These are phyloP conservation scores for Dichomitus squalens DNA, from an alignment of 1,284 basidiomycete genomes.

Conservation along the genomic window DNA sequence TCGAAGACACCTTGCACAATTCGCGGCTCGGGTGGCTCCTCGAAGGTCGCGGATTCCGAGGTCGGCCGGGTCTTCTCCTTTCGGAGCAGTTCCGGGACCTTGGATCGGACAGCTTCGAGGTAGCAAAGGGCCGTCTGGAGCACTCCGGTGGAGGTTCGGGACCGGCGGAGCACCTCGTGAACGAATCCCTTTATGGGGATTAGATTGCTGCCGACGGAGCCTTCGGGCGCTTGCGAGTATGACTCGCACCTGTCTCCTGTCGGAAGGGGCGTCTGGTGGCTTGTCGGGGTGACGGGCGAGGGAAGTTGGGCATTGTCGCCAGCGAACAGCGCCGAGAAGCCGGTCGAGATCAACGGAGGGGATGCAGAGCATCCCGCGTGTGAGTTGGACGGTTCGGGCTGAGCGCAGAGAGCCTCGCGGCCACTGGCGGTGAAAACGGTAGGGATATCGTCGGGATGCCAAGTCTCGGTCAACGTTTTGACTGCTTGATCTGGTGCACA, in stretches of 20 bases:
- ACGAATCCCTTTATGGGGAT: slow-evolving; percentile 72
- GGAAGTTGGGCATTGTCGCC: slow-evolving; percentile 48
- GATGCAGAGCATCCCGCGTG: slow-evolving; percentile 13
- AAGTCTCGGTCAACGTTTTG: slow-evolving; percentile 72
- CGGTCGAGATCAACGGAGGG: slow-evolving; percentile 17
- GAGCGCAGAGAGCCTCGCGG: slow-evolving; percentile 18
- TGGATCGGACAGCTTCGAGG: slow-evolving; percentile 69
- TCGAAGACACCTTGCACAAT: slow-evolving; percentile 40
- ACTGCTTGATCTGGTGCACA: slow-evolving; percentile 68
- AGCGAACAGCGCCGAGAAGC: slow-evolving; percentile 25
- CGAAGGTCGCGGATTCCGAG: slow-evolving; percentile 33
- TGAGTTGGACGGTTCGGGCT: slow-evolving; percentile 22
- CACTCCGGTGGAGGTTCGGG: slow-evolving; percentile 72
- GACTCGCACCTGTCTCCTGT: slow-evolving; percentile 20
- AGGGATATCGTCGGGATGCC: slow-evolving; percentile 74
- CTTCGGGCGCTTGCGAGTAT: slow-evolving; percentile 22
- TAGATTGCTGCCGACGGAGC: slow-evolving; percentile 37
- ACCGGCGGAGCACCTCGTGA: slow-evolving; percentile 75
- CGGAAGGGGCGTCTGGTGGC: slow-evolving; percentile 37
- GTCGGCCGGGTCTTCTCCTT: slow-evolving; percentile 45
- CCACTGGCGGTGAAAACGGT: slow-evolving; percentile 44
- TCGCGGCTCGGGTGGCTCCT: slow-evolving; percentile 46
- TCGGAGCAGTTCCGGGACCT: slow-evolving; percentile 59
- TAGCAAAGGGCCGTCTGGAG: slow-evolving; percentile 81
- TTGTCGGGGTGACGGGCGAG: slow-evolving; percentile 46